Evolutionary conservation across 2,329 filamentous ascomycete genomes (phyloP).

Genomic region (Exophiala spinifera): DNA sequence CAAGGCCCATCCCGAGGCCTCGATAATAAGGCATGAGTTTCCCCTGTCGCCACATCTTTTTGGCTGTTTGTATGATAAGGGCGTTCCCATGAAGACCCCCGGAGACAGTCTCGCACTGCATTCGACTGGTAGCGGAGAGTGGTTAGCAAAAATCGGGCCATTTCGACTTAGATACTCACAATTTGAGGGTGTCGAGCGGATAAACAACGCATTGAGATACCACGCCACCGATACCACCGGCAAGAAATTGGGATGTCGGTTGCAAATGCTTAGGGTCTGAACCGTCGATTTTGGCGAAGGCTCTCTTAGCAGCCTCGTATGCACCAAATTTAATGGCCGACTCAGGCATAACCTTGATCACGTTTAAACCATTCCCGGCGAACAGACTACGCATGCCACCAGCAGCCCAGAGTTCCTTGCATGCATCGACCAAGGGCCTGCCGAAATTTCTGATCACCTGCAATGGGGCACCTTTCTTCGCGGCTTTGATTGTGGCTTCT

Average conservation of each 20-base stretch:
- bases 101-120: conserved; percentile 91
- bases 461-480: conserved; percentile 66
- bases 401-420: conserved; percentile 75
- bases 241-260: conserved; percentile 81
- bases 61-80: conserved; percentile 76
- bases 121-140: conserved; percentile 52
- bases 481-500: conserved; percentile 60
- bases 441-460: conserved; percentile 63
- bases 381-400: conserved; percentile 89
- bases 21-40: conserved; percentile 79
- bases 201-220: conserved; percentile 91
- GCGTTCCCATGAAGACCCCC: conserved; percentile 79
- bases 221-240: conserved; percentile 89
- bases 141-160: background rate
- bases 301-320: conserved; percentile 90
- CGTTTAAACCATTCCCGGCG: conserved; percentile 93
- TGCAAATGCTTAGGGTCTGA: conserved; percentile 75
- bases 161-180: conserved; percentile 45
- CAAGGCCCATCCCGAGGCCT: conserved; percentile 85
- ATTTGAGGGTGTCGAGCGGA: conserved; percentile 69
- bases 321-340: conserved; percentile 98
- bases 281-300: conserved; percentile 81
- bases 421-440: conserved; percentile 68
- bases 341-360: conserved; percentile 97
- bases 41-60: conserved; percentile 79